phyloP scores from a whole-genome alignment of 441 rosid genomes.

The Pelargonium citronellum region DNA sequence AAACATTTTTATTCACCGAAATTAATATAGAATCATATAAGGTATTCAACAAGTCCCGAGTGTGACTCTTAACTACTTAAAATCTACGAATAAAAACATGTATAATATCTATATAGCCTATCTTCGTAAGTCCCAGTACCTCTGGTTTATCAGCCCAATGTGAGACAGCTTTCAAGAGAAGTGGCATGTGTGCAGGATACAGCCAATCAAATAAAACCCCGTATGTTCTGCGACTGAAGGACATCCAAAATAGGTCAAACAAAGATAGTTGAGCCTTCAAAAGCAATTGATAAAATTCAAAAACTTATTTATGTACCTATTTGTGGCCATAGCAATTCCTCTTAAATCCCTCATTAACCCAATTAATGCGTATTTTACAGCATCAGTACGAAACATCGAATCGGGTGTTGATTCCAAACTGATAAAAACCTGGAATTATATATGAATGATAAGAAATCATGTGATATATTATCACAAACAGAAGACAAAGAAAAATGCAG shows the following conservation, averaged over 20 bases:
- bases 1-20: not conserved
- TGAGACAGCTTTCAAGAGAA: conserved; percentile 83
- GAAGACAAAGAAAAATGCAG: not conserved
- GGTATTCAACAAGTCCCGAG: not conserved
- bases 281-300: not conserved
- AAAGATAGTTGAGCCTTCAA: not conserved
- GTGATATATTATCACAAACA: not conserved
- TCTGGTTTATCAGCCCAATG: conserved; percentile 97
- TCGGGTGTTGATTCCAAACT: conserved; percentile 88
- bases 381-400: conserved; percentile 83
- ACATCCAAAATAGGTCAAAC: conserved; percentile 16
- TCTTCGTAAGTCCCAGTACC: conserved; percentile 40
- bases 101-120: not conserved
- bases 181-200: conserved; percentile 93
- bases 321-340: conserved; percentile 98
- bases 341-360: conserved; percentile 97
- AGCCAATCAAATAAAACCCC: conserved; percentile 96
- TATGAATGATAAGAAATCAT: not conserved
- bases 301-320: conserved; percentile 44
- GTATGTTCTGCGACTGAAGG: conserved; percentile 80
- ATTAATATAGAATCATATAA: not conserved
- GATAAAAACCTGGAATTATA: conserved; percentile 45
- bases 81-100: not conserved
- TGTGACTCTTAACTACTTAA: not conserved
- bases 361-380: conserved; percentile 79